These are phyloP conservation scores for Pseudohalonectria lignicola DNA, from an alignment of 2,329 filamentous ascomycete species.

Conservation along the genomic window DNA sequence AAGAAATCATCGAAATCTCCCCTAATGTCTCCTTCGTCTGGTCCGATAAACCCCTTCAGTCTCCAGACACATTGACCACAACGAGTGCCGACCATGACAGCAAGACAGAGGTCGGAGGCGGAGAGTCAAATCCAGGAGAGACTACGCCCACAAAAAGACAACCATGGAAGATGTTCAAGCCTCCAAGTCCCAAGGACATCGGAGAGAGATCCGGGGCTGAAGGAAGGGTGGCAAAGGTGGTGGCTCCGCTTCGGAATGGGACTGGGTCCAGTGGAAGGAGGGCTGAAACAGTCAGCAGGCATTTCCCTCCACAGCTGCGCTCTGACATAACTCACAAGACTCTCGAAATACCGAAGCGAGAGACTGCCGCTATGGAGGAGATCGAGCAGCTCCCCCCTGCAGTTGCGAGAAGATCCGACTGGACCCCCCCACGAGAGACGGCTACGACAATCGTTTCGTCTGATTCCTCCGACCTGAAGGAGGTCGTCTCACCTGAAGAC, in stretches of 20 bases:
- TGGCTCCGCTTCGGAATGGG: not conserved
- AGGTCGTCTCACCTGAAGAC: slow-evolving; percentile 12
- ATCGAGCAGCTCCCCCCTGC: too few relatives aligned
- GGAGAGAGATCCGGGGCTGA: too few relatives aligned
- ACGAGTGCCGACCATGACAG: too few relatives aligned
- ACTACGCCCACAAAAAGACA: not conserved
- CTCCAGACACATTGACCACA: too few relatives aligned
- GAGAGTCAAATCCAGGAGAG: too few relatives aligned
- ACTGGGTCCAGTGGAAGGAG: slow-evolving; percentile 9
- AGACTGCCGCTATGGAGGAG: too few relatives aligned
- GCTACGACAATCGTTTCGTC: slow-evolving; percentile 10
- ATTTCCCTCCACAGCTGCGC: slow-evolving; percentile 17
- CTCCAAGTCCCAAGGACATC: not conserved
- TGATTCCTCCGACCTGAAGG: slow-evolving; percentile 19
- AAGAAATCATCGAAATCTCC: slow-evolving; percentile 1
- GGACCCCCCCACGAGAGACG: slow-evolving; percentile 50
- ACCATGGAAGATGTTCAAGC: slow-evolving; percentile 1
- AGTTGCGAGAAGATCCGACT: slow-evolving; percentile 44
- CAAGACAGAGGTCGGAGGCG: too few relatives aligned
- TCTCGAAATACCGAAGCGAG: too few relatives aligned
- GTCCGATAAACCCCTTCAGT: too few relatives aligned
- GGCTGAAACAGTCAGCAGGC: slow-evolving; percentile 20
- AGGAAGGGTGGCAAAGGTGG: slow-evolving; percentile 1
- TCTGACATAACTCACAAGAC: too few relatives aligned
- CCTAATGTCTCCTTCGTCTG: not conserved